A percentile compares a stretch with the other conserved stretches of the same genome.
These are phyloP conservation scores for Luffa acutangula DNA, from an alignment of 306 rosid genomes.

Conservation along the genomic window DNA sequence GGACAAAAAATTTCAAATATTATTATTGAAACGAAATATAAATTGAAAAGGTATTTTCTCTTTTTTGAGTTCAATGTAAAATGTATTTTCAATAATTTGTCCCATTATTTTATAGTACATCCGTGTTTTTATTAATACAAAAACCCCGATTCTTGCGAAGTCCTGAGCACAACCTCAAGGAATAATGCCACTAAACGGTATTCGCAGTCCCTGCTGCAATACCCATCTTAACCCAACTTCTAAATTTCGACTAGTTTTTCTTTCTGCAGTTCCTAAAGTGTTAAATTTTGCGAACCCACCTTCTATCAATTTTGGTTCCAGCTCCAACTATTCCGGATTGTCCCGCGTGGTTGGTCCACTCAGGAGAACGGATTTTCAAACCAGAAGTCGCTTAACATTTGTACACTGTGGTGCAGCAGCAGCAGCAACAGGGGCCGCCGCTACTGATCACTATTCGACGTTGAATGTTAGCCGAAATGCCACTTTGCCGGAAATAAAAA, in stretches of 20 bases:
- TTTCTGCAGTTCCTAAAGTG: neutral
- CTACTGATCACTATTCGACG: slow-evolving; percentile 51
- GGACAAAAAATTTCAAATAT: too few species aligned
- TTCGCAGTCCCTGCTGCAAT: slow-evolving; percentile 10
- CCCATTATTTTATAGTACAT: too few species aligned
- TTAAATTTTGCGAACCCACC: neutral
- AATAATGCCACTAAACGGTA: neutral
- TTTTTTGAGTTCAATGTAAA: too few species aligned
- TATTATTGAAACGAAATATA: too few species aligned
- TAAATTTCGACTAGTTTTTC: neutral
- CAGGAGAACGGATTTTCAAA: neutral
- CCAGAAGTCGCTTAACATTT: slow-evolving; percentile 14
- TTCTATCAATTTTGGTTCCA: neutral
- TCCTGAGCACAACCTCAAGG: neutral
- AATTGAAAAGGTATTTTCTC: too few species aligned
- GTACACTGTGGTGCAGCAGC: slow-evolving; percentile 13
- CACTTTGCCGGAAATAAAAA: slow-evolving; percentile 63
- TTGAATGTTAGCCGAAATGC: slow-evolving; percentile 54
- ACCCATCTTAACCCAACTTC: slow-evolving; percentile 5
- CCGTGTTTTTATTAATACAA: neutral
- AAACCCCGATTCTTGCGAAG: neutral
- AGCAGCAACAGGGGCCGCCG: slow-evolving; percentile 27
- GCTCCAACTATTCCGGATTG: neutral
- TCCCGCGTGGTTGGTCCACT: neutral
- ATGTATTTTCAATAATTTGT: too few species aligned